Percentiles rank a stretch among this genome's conserved stretches.
phyloP scores from a whole-genome alignment of 257 asterid species.

The Jacaranda copaia region DNA sequence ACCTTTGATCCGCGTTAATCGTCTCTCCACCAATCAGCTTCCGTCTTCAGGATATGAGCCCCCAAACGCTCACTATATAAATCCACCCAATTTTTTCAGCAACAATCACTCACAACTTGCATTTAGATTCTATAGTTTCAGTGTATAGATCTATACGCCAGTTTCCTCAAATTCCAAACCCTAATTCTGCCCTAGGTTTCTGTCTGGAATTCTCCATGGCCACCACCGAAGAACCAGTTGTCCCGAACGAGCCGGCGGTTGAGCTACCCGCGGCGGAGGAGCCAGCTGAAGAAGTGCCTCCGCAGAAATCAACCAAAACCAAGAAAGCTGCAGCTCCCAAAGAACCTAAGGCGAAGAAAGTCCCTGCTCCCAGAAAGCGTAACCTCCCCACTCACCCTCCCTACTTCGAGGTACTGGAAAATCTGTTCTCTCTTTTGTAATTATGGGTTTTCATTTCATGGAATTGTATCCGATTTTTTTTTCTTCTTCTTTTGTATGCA shows the following conservation, averaged over 20 bases:
- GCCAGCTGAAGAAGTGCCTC: neutral
- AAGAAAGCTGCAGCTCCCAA: conserved; percentile 40
- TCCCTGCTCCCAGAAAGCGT: conserved; percentile 55
- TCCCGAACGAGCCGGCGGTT: conserved; percentile 13
- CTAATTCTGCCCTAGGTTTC: conserved; percentile 17
- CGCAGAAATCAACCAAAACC: conserved; percentile 1
- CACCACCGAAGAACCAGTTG: conserved; percentile 39
- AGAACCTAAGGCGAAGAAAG: conserved; percentile 48
- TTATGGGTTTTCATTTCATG: neutral
- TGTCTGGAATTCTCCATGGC: conserved; percentile 25
- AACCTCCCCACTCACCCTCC: conserved; percentile 56
- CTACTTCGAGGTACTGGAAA: conserved; percentile 56
- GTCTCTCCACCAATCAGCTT: conserved; percentile 44
- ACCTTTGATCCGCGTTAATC: conserved; percentile 46
- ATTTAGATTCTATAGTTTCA: neutral
- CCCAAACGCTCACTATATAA: conserved; percentile 41
- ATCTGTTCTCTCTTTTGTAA: neutral
- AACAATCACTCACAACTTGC: neutral
- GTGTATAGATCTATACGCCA: neutral
- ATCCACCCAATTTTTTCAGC: conserved; percentile 17
- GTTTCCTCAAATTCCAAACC: conserved; percentile 5
- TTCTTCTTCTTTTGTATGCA: neutral
- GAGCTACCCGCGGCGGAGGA: conserved; percentile 34
- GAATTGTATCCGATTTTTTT: conserved; percentile 15
- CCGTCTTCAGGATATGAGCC: conserved; percentile 17